Evolutionary conservation across 345 rosid genomes (phyloP), one percentile per base, ranked within the genome.

Genomic region (Citrus trifoliata): DNA sequence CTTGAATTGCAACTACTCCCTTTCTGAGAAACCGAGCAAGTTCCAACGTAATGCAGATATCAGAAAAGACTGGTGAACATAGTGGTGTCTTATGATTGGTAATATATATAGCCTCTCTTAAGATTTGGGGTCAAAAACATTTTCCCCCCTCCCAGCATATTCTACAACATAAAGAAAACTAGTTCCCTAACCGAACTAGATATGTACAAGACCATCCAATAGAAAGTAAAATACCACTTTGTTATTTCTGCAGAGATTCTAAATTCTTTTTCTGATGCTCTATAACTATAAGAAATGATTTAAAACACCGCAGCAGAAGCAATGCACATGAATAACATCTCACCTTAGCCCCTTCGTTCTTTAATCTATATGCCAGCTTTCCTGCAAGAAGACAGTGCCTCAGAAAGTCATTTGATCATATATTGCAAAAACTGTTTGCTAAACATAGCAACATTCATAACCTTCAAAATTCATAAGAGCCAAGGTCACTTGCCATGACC

Each of bases 331-430:
- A 61, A 33, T 64, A 75, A 80, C 61, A 77, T 70, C 83, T 81
- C 83, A 96, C 99, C 90, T 90, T 94, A 25, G 88, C 91, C 73
- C 95, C 97, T 87, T 90, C 95, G 6, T 85, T 91, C 90, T 94
- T 94, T 82, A 96, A 76, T 81, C 93, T 90, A 85, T 91, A 84
- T 76, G 99, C 97, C 81, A 96, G 90, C 86, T 96, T 96, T 75
- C 98, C 99, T 96, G 92, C 79, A 84, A 83, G 59, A 32, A 64
- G 68, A 64, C 48, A 59, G 73, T 55, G 5, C 68, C 24, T 66
- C 74, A 28, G 59, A 30, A 69, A 42, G 70, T 70, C 33, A 71
- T 66, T 30, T 51, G 10, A 37, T 32, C 24, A 4, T 24, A 28
- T 51, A 62, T 37, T 48, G 61, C 72, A 71, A 30, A 69, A 42